These are phyloP conservation scores for Aspergillus asperescens DNA, from an alignment of 495 filamentous ascomycete species.

Conservation along the genomic window DNA sequence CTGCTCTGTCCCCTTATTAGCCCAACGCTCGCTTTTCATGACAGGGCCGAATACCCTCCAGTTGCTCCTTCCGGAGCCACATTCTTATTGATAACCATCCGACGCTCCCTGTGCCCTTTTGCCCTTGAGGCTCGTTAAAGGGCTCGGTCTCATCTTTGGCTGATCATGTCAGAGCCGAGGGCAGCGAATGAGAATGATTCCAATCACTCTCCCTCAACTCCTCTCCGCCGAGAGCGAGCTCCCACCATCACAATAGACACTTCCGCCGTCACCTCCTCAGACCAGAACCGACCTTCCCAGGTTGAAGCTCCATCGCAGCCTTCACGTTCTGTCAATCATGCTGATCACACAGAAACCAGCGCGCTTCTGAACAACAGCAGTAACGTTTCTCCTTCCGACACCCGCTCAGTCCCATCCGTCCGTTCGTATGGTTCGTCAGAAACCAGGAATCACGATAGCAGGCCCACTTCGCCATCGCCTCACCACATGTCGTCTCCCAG, in stretches of 20 bases:
- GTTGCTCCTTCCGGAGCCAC: constrained; percentile 19
- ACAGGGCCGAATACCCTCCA: constrained; percentile 5
- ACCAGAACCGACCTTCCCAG: constrained; percentile 23
- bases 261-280: constrained; percentile 51
- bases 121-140: constrained; percentile 12
- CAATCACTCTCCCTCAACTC: constrained; percentile 24
- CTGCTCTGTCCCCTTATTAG: constrained; percentile 3
- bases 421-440: constrained; percentile 66
- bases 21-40: constrained; percentile 11
- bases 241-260: constrained; percentile 76
- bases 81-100: constrained; percentile 21
- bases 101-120: constrained; percentile 14
- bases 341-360: constrained; percentile 34
- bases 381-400: constrained; percentile 52
- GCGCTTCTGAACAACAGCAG: constrained; percentile 40
- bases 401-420: constrained; percentile 48
- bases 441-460: constrained; percentile 63
- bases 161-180: constrained; percentile 33
- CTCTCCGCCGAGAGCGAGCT: constrained; percentile 43
- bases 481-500: constrained; percentile 81
- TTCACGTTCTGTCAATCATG: constrained; percentile 42
- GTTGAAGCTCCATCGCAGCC: constrained; percentile 37
- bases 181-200: constrained; percentile 24
- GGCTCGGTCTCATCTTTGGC: constrained; percentile 11
- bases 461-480: constrained; percentile 83